phyloP scores from a whole-genome alignment of 2,329 filamentous ascomycete species.

The Celoporthe dispersa region DNA sequence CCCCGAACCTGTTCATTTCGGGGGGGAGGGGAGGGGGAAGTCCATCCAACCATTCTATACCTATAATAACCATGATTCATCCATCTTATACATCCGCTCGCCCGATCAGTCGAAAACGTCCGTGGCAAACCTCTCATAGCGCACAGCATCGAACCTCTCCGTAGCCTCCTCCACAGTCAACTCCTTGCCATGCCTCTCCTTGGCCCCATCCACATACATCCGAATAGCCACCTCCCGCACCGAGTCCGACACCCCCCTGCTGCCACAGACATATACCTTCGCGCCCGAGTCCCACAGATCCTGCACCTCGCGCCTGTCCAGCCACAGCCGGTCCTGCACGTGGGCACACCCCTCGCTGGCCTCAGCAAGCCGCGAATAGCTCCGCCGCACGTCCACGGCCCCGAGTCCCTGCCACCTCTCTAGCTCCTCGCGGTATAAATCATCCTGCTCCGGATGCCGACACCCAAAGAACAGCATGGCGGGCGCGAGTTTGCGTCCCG shows the following conservation, averaged over 20 bases:
- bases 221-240: slow-evolving; percentile 43
- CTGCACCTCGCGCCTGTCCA: slow-evolving; percentile 41
- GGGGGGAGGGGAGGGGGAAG: no score
- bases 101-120: slow-evolving; percentile 60
- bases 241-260: slow-evolving; percentile 47
- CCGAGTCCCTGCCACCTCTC: slow-evolving; percentile 63
- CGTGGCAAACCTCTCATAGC: slow-evolving; percentile 61
- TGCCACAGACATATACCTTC: slow-evolving; percentile 66
- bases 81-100: neutral
- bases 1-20: neutral
- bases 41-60: neutral
- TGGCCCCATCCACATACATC: slow-evolving; percentile 41
- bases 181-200: slow-evolving; percentile 36
- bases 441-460: slow-evolving; percentile 57
- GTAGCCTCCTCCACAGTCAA: slow-evolving; percentile 36
- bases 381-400: slow-evolving; percentile 63
- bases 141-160: slow-evolving; percentile 53
- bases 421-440: slow-evolving; percentile 64
- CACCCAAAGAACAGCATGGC: slow-evolving; percentile 71
- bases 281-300: slow-evolving; percentile 45
- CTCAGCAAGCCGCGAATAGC: slow-evolving; percentile 60
- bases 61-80: neutral
- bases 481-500: slow-evolving; percentile 57
- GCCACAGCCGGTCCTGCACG: slow-evolving; percentile 55
- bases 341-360: slow-evolving; percentile 39